Evolutionary conservation across 2,329 filamentous ascomycete species (phyloP).

Genomic region (Aspergillus sp.): DNA sequence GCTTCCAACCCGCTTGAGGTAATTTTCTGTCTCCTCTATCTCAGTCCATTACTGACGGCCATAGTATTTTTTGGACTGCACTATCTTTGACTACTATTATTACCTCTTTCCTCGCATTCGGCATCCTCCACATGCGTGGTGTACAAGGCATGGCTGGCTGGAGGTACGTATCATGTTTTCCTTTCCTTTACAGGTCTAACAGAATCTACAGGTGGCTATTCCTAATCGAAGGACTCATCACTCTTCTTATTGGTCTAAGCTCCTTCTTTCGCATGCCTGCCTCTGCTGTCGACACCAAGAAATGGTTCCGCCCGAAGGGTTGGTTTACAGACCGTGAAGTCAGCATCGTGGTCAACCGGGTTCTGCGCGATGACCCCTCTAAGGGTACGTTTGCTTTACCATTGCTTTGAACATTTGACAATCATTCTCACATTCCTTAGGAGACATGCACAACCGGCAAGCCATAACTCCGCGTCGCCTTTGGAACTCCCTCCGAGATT

Average conservation of each 20-base stretch:
- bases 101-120: conserved; percentile 39
- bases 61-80: conserved; percentile 66
- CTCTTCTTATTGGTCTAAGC: conserved; percentile 54
- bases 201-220: conserved; percentile 48
- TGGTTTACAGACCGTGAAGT: conserved; percentile 66
- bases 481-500: conserved; percentile 58
- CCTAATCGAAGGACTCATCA: conserved; percentile 59
- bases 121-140: conserved; percentile 39
- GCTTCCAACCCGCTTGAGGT: conserved; percentile 59
- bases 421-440: conserved; percentile 4
- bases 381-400: conserved; percentile 43
- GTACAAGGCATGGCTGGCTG: conserved; percentile 39
- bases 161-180: conserved; percentile 45
- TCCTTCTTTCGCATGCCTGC: conserved; percentile 60
- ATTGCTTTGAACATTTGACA: neutral
- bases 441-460: conserved; percentile 62
- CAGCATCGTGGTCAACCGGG: conserved; percentile 61
- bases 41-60: neutral
- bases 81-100: conserved; percentile 45
- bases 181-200: conserved; percentile 18
- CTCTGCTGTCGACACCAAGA: conserved; percentile 54
- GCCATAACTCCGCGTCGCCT: conserved; percentile 54
- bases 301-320: conserved; percentile 56
- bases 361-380: conserved; percentile 61
- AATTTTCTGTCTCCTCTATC: neutral